Conservation (phyloP, 129 eudicot species). For the Smallanthus sonchifolius region DNA sequence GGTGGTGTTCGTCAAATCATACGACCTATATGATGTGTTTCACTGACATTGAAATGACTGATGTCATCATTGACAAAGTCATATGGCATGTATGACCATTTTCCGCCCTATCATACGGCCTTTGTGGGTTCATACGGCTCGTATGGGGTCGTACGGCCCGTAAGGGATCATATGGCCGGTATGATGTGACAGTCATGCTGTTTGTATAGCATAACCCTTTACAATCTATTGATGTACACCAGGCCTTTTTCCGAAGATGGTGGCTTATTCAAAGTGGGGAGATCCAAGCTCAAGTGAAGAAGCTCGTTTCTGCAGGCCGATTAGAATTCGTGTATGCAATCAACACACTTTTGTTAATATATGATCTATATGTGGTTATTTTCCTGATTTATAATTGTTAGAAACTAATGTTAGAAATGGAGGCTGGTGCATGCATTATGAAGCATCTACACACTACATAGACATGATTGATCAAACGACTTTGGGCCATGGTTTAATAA, state of each 20-base stretch:
- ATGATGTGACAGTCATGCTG: no score
- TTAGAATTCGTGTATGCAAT: slow-evolving; percentile 81
- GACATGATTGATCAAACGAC: slow-evolving; percentile 99
- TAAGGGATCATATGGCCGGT: no score
- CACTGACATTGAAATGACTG: no score
- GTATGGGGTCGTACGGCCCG: no score
- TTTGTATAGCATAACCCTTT: not conserved
- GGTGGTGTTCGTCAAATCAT: no score
- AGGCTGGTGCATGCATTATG: no score
- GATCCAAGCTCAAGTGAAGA: slow-evolving; percentile 47
- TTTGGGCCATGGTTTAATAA: slow-evolving; percentile 65
- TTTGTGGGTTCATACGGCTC: no score
- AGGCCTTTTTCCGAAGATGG: slow-evolving; percentile 95
- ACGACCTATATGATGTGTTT: no score
- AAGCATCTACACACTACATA: not conserved
- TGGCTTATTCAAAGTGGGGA: slow-evolving; percentile 59
- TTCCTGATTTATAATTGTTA: not conserved
- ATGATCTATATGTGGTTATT: not conserved
- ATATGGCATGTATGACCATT: no score
- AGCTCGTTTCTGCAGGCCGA: slow-evolving; percentile 75
- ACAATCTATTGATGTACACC: not conserved
- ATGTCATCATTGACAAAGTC: no score
- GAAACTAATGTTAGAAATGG: not conserved
- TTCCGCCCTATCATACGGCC: no score
- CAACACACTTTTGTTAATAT: not conserved